phyloP scores from a whole-genome alignment of 768 basidiomycete species.

The Dacryopinax spathularia region DNA sequence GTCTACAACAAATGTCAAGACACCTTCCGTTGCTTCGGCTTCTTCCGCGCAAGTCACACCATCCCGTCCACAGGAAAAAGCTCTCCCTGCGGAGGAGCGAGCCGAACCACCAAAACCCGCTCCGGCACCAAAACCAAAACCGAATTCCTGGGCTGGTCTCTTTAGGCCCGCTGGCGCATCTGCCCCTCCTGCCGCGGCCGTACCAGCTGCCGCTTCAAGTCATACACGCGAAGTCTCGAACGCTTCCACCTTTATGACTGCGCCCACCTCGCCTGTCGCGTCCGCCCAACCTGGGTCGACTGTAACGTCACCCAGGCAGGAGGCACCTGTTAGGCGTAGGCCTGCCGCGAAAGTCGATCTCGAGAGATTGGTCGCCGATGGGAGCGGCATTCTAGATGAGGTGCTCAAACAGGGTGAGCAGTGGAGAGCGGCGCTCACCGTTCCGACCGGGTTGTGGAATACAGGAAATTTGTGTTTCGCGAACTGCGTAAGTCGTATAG shows the following conservation, averaged over 20 bases:
- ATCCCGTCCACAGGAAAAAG: background rate
- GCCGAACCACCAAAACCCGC: background rate
- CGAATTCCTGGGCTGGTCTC: background rate
- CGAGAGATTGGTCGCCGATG: background rate
- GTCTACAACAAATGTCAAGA: background rate
- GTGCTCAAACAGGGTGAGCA: background rate
- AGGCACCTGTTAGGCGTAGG: background rate
- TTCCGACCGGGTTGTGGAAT: constrained; percentile 30
- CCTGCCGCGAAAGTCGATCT: background rate
- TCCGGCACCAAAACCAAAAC: background rate
- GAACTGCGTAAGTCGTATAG: constrained; percentile 43
- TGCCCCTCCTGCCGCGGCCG: background rate
- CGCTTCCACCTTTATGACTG: background rate
- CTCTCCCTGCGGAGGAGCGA: background rate
- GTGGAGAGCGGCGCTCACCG: background rate
- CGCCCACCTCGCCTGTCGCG: background rate
- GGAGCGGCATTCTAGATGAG: background rate
- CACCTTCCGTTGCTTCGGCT: background rate
- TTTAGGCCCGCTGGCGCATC: background rate
- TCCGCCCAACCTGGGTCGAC: background rate
- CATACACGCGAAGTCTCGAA: background rate
- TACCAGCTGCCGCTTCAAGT: background rate
- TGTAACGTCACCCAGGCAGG: background rate
- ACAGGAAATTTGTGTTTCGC: constrained; percentile 97
- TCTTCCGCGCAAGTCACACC: background rate